These are phyloP conservation scores for Sporothrix euskadiensis DNA, from an alignment of 2,329 filamentous ascomycete species.

Conservation along the genomic window DNA sequence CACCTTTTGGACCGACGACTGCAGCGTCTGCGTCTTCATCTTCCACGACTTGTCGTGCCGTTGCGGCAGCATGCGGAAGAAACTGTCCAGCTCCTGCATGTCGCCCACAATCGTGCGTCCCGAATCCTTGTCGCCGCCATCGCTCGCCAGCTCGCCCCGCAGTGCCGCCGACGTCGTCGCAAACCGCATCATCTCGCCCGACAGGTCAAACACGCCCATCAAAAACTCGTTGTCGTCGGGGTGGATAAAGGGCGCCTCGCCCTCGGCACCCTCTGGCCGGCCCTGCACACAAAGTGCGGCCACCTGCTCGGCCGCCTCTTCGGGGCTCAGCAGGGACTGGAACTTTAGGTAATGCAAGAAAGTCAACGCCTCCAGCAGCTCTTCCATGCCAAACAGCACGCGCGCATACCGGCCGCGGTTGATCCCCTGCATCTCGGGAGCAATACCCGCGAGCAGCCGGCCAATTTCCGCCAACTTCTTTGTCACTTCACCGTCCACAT, in stretches of 20 bases:
- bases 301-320: constrained; percentile 56
- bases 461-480: constrained; percentile 70
- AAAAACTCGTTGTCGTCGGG: constrained; percentile 84
- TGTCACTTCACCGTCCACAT: constrained; percentile 69
- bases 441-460: constrained; percentile 66
- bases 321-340: constrained; percentile 70
- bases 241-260: constrained; percentile 47
- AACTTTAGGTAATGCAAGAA: constrained; percentile 85
- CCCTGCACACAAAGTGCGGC: constrained; percentile 40
- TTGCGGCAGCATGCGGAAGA: constrained; percentile 72
- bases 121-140: constrained; percentile 29
- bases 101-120: constrained; percentile 70
- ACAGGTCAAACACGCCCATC: constrained; percentile 88
- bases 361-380: constrained; percentile 87
- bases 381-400: constrained; percentile 83
- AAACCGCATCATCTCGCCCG: constrained; percentile 96
- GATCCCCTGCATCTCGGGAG: constrained; percentile 71
- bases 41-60: constrained; percentile 58
- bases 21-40: constrained; percentile 85
- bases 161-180: constrained; percentile 86
- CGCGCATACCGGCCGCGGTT: constrained; percentile 81
- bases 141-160: constrained; percentile 55
- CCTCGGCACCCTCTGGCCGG: constrained; percentile 19
- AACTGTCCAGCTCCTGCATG: constrained; percentile 73
- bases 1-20: constrained; percentile 87